Evolutionary conservation across 768 basidiomycete species (phyloP), one percentile per base, ranked within the genome.

Genomic region (Tremella mesenterica): DNA sequence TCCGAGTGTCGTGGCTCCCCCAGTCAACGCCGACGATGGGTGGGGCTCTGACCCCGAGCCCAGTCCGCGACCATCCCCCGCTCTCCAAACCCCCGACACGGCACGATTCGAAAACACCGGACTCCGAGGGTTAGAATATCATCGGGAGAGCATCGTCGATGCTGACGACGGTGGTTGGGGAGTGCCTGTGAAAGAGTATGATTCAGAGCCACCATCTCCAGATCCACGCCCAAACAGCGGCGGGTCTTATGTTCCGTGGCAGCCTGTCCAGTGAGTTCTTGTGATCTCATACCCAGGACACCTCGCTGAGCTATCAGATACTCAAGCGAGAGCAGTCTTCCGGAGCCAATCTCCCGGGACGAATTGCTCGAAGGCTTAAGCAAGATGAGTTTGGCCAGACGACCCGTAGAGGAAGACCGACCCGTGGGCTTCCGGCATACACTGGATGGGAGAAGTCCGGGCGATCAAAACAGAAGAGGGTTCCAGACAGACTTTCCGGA

Each of bases 1-100:
- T 4, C 61, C 64, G 12, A 44, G 46, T 7, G 61, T 56, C 1
- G 20, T 48, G 3, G 51, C 58, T 3, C 51, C 54, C 1, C 56
- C 57, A 0, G 18, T 60, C 5, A 62, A 63, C 46, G 49, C 47
- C 7, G 41, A 60, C 33, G 33, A 51, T 16, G 64, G 64, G 8
- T 66, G 64, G 64, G 44, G 20, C 18, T 41, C 27, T 12, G 48
- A 44, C 36, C 20, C 41, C n/a, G 51, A 30, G 23, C n/a, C 34
- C 20, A 45, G 14, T 2, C 47, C 8, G 16, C 46, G 13, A 16
- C 8, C n/a, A 43, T 13, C 20, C n/a, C 26, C 44, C 16, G 52
- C 25, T 38, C 23, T 14, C 13, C 26, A 21, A 38, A 13, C 28
- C 13, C 18, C 52, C 28, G 41, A 30, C 27, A 41, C 30, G 46